Evolutionary conservation across 192 early-diverging fungal genomes (phyloP).

Genomic region (Entophlyctis luteolus): DNA sequence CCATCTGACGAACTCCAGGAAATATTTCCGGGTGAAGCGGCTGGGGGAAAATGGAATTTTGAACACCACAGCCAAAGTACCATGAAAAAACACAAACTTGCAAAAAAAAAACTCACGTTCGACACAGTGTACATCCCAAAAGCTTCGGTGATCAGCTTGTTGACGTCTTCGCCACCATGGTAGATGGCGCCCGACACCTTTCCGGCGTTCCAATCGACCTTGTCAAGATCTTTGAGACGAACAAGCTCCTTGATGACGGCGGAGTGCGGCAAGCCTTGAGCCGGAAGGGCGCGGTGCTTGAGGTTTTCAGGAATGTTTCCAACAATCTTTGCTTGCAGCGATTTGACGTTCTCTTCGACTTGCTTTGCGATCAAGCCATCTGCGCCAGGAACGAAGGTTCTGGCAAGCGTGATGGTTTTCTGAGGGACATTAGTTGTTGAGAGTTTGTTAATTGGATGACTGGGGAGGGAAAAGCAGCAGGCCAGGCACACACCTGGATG

Average conservation of each 20-base stretch:
- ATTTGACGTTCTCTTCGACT: conserved; percentile 70
- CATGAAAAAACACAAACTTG: background rate
- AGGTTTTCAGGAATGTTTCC: conserved; percentile 36
- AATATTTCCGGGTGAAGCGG: conserved; percentile 95
- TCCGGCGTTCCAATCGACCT: conserved; percentile 79
- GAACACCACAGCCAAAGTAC: background rate
- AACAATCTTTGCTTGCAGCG: conserved; percentile 77
- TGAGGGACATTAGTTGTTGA: background rate
- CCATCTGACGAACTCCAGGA: conserved; percentile 90
- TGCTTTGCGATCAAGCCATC: conserved; percentile 67
- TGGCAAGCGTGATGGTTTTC: conserved; percentile 21
- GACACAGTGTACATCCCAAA: conserved; percentile 76
- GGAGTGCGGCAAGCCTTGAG: conserved; percentile 57
- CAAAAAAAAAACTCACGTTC: conserved; percentile 50
- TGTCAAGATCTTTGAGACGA: conserved; percentile 37
- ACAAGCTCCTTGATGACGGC: conserved; percentile 58
- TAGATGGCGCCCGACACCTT: conserved; percentile 88
- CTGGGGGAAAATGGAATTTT: conserved; percentile 13
- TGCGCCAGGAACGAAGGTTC: conserved; percentile 42
- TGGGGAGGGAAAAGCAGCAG: background rate
- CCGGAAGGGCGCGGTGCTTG: conserved; percentile 65
- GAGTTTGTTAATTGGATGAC: background rate
- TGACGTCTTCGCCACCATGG: conserved; percentile 85
- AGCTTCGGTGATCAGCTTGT: conserved; percentile 67
- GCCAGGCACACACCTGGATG: conserved; percentile 43